A percentile compares a stretch with the other conserved stretches of the same genome.
Conservation (phyloP, 225 moss, liverwort and hornwort species). For the Physcomitrium patens region DNA sequence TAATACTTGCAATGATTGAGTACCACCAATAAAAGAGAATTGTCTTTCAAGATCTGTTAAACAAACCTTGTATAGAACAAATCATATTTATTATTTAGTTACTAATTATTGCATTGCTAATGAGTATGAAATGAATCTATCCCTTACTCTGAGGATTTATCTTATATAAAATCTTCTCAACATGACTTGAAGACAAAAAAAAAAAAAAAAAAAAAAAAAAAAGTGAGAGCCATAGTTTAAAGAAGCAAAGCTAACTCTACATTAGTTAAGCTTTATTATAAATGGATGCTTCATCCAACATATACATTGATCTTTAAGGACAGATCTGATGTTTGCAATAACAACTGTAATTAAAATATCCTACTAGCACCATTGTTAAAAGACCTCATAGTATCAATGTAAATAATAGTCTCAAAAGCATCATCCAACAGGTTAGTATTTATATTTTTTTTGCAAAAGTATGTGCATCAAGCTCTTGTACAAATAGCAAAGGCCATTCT, state of each 20-base stretch:
- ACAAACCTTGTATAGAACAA: neutral
- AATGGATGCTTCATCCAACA: slow-evolving; percentile 5
- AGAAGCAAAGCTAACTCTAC: slow-evolving; percentile 6
- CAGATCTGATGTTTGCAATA: slow-evolving; percentile 26
- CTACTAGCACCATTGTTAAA: slow-evolving; percentile 66
- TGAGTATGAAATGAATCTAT: slow-evolving; percentile 12
- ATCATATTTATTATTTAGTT: no score
- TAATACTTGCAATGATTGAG: neutral
- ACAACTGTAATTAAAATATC: slow-evolving; percentile 28
- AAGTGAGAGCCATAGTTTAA: neutral
- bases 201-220: neutral
- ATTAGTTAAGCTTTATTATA: neutral
- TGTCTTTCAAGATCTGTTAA: slow-evolving; percentile 2
- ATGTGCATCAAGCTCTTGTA: slow-evolving; percentile 37
- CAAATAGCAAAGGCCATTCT: slow-evolving; percentile 63
- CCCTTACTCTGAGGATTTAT: slow-evolving; percentile 67
- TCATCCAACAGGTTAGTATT: slow-evolving; percentile 44
- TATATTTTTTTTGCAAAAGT: slow-evolving; percentile 45
- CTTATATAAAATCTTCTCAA: slow-evolving; percentile 74
- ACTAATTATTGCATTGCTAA: neutral
- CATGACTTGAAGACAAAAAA: slow-evolving; percentile 50
- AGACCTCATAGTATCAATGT: slow-evolving; percentile 49
- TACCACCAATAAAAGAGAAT: no score
- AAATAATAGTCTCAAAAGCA: slow-evolving; percentile 46
- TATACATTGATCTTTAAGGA: slow-evolving; percentile 33